phyloP scores from a whole-genome alignment of 306 rosid species.

The Begonia fuchsioides region DNA sequence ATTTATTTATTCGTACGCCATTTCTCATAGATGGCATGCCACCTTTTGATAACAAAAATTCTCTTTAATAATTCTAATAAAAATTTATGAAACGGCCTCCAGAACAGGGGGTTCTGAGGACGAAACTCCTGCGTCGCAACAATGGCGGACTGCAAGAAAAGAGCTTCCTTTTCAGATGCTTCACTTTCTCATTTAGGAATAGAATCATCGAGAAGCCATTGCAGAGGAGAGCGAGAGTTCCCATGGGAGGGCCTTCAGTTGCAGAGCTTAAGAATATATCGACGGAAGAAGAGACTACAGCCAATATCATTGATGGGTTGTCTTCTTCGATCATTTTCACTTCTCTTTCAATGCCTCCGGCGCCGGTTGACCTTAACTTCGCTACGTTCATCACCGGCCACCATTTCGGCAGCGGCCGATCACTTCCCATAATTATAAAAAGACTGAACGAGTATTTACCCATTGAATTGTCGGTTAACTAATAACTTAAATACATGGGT shows the following conservation, averaged over 20 bases:
- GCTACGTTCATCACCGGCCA: background rate
- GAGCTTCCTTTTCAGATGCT: constrained; percentile 22
- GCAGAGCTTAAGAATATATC: constrained; percentile 62
- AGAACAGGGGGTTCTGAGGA: constrained; percentile 43
- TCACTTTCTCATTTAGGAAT: no score
- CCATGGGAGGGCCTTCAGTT: constrained; percentile 73
- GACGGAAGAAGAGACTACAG: constrained; percentile 31
- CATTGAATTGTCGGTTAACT: no score
- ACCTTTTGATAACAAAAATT: no score
- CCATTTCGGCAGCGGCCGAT: background rate
- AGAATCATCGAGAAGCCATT: constrained; percentile 8
- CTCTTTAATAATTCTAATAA: no score
- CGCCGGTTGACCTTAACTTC: background rate
- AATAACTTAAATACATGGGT: no score
- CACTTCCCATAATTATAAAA: background rate
- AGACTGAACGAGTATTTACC: no score
- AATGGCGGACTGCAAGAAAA: constrained; percentile 45
- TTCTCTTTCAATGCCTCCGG: background rate
- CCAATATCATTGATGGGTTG: background rate
- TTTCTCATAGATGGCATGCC: no score
- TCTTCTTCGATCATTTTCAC: background rate
- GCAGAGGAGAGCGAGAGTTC: constrained; percentile 28
- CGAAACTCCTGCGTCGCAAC: constrained; percentile 57
- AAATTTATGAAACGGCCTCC: constrained; percentile 20
- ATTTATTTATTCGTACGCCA: no score